Percentiles rank a stretch among this genome's conserved stretches.
These are phyloP conservation scores for Auriscalpium vulgare DNA, from an alignment of 768 basidiomycete species.

Conservation along the genomic window DNA sequence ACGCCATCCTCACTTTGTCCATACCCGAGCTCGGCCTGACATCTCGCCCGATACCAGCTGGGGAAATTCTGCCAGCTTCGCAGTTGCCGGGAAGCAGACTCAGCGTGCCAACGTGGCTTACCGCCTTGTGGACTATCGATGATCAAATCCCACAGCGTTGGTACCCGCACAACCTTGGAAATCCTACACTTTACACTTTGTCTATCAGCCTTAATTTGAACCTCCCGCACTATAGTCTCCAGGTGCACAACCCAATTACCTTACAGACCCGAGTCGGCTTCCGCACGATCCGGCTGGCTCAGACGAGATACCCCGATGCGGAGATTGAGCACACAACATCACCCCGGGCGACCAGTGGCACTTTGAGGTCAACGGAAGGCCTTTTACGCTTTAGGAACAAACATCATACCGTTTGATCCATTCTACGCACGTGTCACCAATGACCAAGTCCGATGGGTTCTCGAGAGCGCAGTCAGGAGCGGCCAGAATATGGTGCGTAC, in stretches of 20 bases:
- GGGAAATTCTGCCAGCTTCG: conserved; percentile 17
- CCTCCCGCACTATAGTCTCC: not conserved
- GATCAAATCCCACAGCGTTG: conserved; percentile 40
- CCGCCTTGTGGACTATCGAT: conserved; percentile 37
- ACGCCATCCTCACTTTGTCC: conserved; percentile 32
- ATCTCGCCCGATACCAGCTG: conserved; percentile 25
- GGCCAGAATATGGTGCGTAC: conserved; percentile 50
- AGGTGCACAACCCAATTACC: conserved; percentile 7
- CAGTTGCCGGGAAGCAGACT: conserved; percentile 10
- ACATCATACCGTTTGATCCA: conserved; percentile 53
- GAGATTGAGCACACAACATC: conserved; percentile 40
- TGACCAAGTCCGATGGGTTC: conserved; percentile 44
- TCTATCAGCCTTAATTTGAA: conserved; percentile 30
- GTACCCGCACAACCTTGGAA: conserved; percentile 49
- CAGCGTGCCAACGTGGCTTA: conserved; percentile 31
- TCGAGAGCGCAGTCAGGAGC: conserved; percentile 44
- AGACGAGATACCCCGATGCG: conserved; percentile 35
- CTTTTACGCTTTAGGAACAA: conserved; percentile 48
- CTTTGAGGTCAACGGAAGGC: conserved; percentile 50
- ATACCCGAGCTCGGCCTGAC: conserved; percentile 39
- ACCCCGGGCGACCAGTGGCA: conserved; percentile 55
- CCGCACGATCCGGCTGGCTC: conserved; percentile 46
- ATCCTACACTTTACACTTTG: conserved; percentile 45
- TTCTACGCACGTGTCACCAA: conserved; percentile 45
- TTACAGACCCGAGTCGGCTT: conserved; percentile 45